Conservation (phyloP, 164 flowering plant species). For the Malania oleifera region DNA sequence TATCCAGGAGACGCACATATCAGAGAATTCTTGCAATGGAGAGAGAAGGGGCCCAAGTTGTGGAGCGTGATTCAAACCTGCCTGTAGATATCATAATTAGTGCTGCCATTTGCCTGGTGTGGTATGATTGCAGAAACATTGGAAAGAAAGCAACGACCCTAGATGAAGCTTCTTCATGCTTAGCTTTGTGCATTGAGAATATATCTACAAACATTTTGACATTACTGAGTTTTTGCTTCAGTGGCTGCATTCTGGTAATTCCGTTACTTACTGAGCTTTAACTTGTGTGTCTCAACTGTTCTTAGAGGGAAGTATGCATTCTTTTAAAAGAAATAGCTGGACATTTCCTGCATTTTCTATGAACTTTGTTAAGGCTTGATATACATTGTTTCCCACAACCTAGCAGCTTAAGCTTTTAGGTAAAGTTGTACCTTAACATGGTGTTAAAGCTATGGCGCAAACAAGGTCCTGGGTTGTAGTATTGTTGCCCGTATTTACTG, state of each 20-base stretch:
- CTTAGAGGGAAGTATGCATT: too few species aligned
- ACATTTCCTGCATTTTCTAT: too few species aligned
- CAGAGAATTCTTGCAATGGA: conserved; percentile 81
- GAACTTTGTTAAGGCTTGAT: too few species aligned
- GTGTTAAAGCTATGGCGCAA: too few species aligned
- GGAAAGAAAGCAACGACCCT: conserved; percentile 36
- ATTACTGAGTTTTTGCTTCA: conserved; percentile 74
- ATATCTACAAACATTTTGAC: conserved; percentile 76
- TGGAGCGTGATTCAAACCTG: conserved; percentile 73
- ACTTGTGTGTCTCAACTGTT: not conserved
- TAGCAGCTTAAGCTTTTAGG: too few species aligned
- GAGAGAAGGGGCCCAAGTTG: conserved; percentile 75
- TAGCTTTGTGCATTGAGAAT: conserved; percentile 58
- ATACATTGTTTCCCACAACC: too few species aligned
- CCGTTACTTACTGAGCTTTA: not conserved
- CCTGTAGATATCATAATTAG: conserved; percentile 81
- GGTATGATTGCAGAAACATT: conserved; percentile 73
- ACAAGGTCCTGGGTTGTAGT: too few species aligned
- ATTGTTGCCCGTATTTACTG: too few species aligned
- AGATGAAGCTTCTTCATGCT: conserved; percentile 52
- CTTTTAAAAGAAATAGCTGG: too few species aligned
- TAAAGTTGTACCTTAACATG: too few species aligned
- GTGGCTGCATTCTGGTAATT: conserved; percentile 82
- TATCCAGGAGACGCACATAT: conserved; percentile 84
- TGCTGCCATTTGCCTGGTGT: conserved; percentile 66